phyloP scores from a whole-genome alignment of 148 eudicot species.

The Vaccinium vitisidaea region DNA sequence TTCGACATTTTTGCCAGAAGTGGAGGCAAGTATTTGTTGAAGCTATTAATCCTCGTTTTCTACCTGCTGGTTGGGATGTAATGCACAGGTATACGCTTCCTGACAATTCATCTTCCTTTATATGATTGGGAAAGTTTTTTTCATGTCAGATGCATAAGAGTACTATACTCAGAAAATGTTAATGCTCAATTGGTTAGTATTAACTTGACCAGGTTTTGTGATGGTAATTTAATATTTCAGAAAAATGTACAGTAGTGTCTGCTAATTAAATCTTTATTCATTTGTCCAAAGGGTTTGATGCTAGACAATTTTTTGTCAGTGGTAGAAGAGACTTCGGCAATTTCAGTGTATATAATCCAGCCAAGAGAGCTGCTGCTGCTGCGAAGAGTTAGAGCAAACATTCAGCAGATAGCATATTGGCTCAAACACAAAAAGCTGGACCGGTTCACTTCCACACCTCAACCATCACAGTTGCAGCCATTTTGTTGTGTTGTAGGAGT shows the following conservation, averaged over 20 bases:
- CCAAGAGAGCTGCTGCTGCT: slow-evolving; percentile 35
- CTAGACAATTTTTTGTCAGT: slow-evolving; percentile 56
- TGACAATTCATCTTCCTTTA: neutral
- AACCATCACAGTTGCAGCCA: neutral
- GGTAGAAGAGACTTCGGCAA: slow-evolving; percentile 93
- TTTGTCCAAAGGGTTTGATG: slow-evolving; percentile 42
- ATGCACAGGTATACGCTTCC: slow-evolving; percentile 66
- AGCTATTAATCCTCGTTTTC: slow-evolving; percentile 73
- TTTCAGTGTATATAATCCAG: slow-evolving; percentile 78
- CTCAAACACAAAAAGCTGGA: neutral
- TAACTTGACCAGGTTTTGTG: too few relatives aligned
- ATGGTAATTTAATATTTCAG: neutral
- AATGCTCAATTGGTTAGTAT: too few relatives aligned
- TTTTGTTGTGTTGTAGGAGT: neutral
- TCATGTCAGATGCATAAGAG: neutral
- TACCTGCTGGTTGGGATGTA: slow-evolving; percentile 97
- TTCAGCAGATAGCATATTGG: neutral
- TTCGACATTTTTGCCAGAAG: slow-evolving; percentile 85
- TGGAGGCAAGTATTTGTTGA: slow-evolving; percentile 96
- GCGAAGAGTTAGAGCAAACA: slow-evolving; percentile 12
- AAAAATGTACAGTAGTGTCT: neutral
- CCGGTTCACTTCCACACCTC: neutral
- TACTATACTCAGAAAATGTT: neutral
- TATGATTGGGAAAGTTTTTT: neutral
- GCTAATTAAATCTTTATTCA: slow-evolving; percentile 18